These are phyloP conservation scores for Meyerozyma sp. DNA, from an alignment of 1,139 yeast species.

Conservation along the genomic window DNA sequence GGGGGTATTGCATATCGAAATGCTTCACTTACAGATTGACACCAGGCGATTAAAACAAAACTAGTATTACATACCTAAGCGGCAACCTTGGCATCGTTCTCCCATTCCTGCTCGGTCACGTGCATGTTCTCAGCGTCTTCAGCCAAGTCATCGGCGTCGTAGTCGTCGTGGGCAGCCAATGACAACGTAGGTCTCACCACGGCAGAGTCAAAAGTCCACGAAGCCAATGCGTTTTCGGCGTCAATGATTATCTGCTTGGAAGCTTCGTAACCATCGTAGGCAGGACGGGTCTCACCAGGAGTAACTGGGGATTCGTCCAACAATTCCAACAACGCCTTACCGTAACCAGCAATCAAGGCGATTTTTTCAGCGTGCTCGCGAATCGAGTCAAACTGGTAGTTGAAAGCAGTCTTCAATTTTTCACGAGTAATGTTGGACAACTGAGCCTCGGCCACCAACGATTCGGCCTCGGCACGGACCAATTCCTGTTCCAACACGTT, in stretches of 20 bases:
- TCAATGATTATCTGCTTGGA: constrained; percentile 82
- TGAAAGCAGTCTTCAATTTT: constrained; percentile 78
- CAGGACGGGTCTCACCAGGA: constrained; percentile 88
- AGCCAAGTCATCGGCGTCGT: constrained; percentile 49
- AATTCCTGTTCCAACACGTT: constrained; percentile 80
- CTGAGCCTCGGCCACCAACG: constrained; percentile 87
- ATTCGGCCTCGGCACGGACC: constrained; percentile 88
- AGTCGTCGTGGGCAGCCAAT: constrained; percentile 65
- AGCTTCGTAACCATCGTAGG: constrained; percentile 84
- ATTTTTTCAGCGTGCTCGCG: constrained; percentile 82
- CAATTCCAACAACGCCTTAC: constrained; percentile 77
- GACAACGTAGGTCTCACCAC: constrained; percentile 77
- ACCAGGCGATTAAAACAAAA: background rate
- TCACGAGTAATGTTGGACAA: constrained; percentile 83
- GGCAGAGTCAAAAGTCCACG: constrained; percentile 80
- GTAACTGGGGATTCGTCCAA: constrained; percentile 82
- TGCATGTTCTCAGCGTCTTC: constrained; percentile 50
- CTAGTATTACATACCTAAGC: constrained; percentile 10
- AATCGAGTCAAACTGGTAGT: constrained; percentile 76
- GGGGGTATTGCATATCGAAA: too few relatives aligned
- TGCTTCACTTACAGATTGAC: too few relatives aligned
- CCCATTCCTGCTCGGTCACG: constrained; percentile 50
- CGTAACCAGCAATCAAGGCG: constrained; percentile 84
- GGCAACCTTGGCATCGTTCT: constrained; percentile 21
- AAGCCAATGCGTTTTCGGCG: constrained; percentile 76